Conservation (phyloP, 2,329 filamentous ascomycete genomes). For the Fusarium burgessii region DNA sequence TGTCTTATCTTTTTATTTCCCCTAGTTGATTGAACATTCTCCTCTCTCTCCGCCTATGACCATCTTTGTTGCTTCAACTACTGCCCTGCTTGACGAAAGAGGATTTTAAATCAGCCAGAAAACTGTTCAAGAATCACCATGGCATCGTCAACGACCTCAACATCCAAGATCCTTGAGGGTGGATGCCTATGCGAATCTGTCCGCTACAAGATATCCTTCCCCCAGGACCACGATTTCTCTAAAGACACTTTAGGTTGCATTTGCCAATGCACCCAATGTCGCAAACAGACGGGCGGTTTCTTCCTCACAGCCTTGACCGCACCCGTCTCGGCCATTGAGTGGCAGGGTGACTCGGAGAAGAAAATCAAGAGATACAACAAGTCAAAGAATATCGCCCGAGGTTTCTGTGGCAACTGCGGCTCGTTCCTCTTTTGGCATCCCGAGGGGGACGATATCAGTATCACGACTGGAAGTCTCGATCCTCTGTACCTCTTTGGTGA, state of each 20-base stretch:
- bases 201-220: constrained; percentile 8
- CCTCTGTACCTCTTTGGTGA: constrained; percentile 1
- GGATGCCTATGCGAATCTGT: constrained; percentile 12
- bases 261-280: constrained; percentile 21
- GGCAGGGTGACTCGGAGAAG: not conserved
- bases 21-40: no score
- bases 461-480: constrained; percentile 18
- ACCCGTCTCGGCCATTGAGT: not conserved
- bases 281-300: constrained; percentile 21
- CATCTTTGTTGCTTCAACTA: no score
- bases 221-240: not conserved
- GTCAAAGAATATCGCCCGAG: not conserved
- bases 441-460: not conserved
- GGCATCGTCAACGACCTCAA: not conserved
- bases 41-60: no score
- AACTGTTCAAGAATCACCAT: not conserved
- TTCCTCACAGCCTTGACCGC: not conserved
- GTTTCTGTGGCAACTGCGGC: constrained; percentile 10
- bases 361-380: constrained; percentile 4
- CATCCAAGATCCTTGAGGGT: not conserved
- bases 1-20: no score
- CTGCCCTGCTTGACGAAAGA: no score
- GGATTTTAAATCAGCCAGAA: fast-evolving
- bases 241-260: not conserved
- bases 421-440: constrained; percentile 24